Evolutionary conservation across 106 monocot genomes (phyloP), one percentile per base, ranked within the genome.

Genomic region (Allium fistulosum): DNA sequence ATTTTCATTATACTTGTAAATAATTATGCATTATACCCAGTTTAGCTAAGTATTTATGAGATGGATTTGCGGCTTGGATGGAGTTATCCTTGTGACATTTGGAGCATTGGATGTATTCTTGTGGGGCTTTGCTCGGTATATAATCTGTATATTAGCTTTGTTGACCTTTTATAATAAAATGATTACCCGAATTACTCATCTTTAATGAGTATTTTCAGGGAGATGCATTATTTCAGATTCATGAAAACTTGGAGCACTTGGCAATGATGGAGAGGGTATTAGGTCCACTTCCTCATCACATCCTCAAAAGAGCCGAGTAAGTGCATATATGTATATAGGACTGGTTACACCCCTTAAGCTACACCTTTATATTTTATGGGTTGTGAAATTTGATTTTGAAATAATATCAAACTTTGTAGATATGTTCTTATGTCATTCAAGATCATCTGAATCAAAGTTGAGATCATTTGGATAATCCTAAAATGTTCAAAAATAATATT

Each of bases 191-290:
- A 4, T n/a, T 8, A 45, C 16, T 68, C n/a, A 16, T 28, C 1
- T 51, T 68, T 28, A 28, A 52, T 51, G 11, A 9, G 15, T 37
- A 26, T 15, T 22, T 56, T 9, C 74, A 93, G 88, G 93, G 93
- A 9, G 88, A 93, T 49, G 83, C 93, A 27, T 70, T 93, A 57
- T 93, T 93, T 65, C 88, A 93, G 75, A 93, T 88, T 7, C 93
- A 93, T 75, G 88, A 88, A 70, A 93, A 93, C 62, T 70, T 93
- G 55, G 93, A 88, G 47, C 93, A 93, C 61, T 64, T 93, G 76
- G 93, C 88, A 17, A 88, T 93, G 93, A 93, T 93, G 93, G 93
- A 93, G 80, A 83, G 83, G 70, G 88, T 86, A 8, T 72, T 88
- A 5, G 93, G 93, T 49, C 79, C 86, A 47, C 51, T 93, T 47